Evolutionary conservation across 805 yeast genomes (phyloP), one percentile per base, ranked within the genome.

Genomic region (Metschnikowia reukaufii): DNA sequence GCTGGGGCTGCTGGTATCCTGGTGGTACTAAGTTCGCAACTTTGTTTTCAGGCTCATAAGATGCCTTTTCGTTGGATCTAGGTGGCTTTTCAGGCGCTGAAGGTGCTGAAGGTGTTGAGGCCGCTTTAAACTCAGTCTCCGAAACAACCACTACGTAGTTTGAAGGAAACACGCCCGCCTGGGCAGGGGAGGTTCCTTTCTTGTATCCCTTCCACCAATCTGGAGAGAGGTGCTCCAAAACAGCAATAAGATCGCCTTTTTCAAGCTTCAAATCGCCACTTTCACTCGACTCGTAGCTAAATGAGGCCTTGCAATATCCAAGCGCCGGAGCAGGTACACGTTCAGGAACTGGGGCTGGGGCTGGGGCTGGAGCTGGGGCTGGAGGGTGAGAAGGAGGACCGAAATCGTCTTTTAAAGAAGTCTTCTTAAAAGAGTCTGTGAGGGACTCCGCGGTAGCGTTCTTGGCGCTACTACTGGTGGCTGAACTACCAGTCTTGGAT

Each of bases 201-300:
- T 60, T 64, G 52, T 65, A 68, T 39, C 99, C 99, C 61, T 80
- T 85, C 87, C 94, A 90, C 99, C 99, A 92, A 61, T 90, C 92
- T 32, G 78, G 76, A 17, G 92, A 86, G 39, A 85, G 74, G 58
- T 81, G 86, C 61, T 90, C 96, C 5, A 81, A 46, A 4, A 94
- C 79, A 27, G 78, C 77, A 40, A 94, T 64, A 58, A 77, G 81
- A 52, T 86, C 92, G 45, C 95, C 97, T 32, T 69, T 74, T 30
- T 56, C 58, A 16, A 92, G 72, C 7, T 63, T 67, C 57, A 92
- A 69, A 65, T 92, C 99, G 29, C 83, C 92, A 0, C 79, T 71
- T 62, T 88, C 89, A 56, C 83, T 87, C 0, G 96, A 83, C 6
- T 68, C 65, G 67, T 84, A 92, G 57, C 81, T 88, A 66, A 86